These are phyloP conservation scores for Uronychia binucleata DNA, from an alignment of 73 alveolate species.

Conservation along the genomic window DNA sequence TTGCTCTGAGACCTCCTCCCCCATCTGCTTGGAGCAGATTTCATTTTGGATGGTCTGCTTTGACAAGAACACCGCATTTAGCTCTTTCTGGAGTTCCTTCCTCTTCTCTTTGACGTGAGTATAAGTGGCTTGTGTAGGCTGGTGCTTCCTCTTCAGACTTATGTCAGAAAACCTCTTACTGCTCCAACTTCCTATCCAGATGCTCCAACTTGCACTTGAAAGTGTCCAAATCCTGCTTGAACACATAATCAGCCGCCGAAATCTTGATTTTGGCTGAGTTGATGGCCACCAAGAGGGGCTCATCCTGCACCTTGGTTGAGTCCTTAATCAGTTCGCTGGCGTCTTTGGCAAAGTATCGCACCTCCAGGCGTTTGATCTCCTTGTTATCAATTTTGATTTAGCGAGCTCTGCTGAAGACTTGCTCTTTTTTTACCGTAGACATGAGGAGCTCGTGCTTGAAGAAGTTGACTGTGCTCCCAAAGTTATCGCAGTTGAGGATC, in stretches of 20 bases:
- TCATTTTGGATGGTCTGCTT: neutral
- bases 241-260: neutral
- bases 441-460: neutral
- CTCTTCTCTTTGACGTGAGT: neutral
- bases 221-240: neutral
- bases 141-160: neutral
- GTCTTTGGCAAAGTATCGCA: neutral
- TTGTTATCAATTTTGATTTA: neutral
- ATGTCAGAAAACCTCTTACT: neutral
- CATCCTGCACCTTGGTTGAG: neutral
- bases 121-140: neutral
- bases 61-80: neutral
- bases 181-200: neutral
- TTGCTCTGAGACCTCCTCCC: no score
- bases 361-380: neutral
- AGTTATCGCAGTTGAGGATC: neutral
- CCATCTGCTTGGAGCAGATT: no score
- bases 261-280: neutral
- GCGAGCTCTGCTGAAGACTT: neutral
- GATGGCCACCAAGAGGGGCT: neutral
- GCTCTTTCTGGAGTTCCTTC: neutral
- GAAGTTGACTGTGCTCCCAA: neutral
- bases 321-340: neutral
- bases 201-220: neutral
- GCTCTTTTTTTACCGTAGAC: neutral